Evolutionary conservation across 371 early-diverging fungal species (phyloP), one percentile per base, ranked within the genome.

Genomic region (Rhizopus sp.): DNA sequence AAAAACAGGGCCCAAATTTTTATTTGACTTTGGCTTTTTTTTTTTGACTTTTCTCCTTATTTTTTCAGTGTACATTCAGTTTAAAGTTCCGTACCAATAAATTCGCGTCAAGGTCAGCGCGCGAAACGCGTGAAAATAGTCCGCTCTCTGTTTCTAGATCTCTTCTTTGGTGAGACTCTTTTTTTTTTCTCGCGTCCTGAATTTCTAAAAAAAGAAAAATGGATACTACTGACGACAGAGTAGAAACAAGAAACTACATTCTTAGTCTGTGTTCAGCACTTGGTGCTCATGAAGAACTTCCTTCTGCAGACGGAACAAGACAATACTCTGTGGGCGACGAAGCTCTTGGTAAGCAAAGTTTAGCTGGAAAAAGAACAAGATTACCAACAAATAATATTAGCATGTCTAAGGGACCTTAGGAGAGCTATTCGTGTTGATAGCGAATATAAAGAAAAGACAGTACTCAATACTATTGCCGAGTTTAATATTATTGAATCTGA

Each of bases 301-400:
- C 70, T 6, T 53, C 54, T 4, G 62, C 66, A 15, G 67, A 73
- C 53, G 72, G 78, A 12, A 65, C 66, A 10, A 80, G 80, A 68
- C 72, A 73, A 33, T 94, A 93, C 66, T 72, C 87, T 32, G 78
- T 88, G 63, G 93, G 93, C 44, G 89, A 89, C 59, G 93, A 94
- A 72, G 89, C 88, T 29, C 64, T 90, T 17, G 87, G 91, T 89
- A 80, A 53, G 15, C 3, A 16, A n/a, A 45, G n/a, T 7, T 5
- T 30, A 8, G 23, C 23, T 23, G 15, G n/a, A 46, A 30, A 51
- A 35, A n/a, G 1, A 47, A 5, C 23, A 10, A 16, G 10, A 5
- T 32, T 29, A 34, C 12, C 50, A 9, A 33, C 34, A 42, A 29
- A 23, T 38, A 13, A 15, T 1, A 10, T 32, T 44, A 64, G 69